A percentile compares a stretch with the other conserved stretches of the same genome.
phyloP scores from a whole-genome alignment of 805 yeast genomes.

The Saccharomycopsis sp. region DNA sequence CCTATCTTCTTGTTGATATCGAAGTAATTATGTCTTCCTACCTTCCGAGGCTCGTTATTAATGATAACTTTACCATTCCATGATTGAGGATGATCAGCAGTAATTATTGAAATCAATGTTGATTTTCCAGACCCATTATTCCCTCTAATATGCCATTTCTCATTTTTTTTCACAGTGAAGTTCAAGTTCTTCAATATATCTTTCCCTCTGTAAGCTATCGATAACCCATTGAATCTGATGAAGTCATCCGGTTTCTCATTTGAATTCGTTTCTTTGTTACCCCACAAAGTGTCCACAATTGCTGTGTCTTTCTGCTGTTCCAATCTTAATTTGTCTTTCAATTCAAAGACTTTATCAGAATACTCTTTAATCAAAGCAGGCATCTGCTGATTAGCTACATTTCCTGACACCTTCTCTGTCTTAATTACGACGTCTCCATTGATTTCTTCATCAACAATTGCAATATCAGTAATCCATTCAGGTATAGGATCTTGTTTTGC shows the following conservation, averaged over 20 bases:
- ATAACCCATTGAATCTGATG: constrained; percentile 54
- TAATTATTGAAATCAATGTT: constrained; percentile 72
- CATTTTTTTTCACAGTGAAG: constrained; percentile 66
- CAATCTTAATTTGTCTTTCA: not conserved
- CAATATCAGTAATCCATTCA: constrained; percentile 70
- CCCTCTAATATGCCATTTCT: constrained; percentile 86
- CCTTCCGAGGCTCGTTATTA: constrained; percentile 59
- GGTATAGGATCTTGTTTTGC: constrained; percentile 68
- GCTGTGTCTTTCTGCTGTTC: constrained; percentile 19
- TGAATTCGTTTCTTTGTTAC: not conserved
- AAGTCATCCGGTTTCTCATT: constrained; percentile 12
- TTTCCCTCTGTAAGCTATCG: constrained; percentile 58
- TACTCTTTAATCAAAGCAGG: not conserved
- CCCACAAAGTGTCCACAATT: not conserved
- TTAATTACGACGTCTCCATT: constrained; percentile 7
- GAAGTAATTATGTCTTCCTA: constrained; percentile 73
- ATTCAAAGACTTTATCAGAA: not conserved
- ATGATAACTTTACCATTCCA: constrained; percentile 70
- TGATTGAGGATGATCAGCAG: constrained; percentile 95
- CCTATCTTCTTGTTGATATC: constrained; percentile 77
- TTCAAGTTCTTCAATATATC: constrained; percentile 52
- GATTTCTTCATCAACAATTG: constrained; percentile 43
- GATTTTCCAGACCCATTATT: constrained; percentile 92
- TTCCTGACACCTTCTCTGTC: constrained; percentile 2
- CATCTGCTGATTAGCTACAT: not conserved